A percentile compares a stretch with the other conserved stretches of the same genome.
phyloP scores from a whole-genome alignment of 352 stramenopile species.

The Saprolegnia parasitica region DNA sequence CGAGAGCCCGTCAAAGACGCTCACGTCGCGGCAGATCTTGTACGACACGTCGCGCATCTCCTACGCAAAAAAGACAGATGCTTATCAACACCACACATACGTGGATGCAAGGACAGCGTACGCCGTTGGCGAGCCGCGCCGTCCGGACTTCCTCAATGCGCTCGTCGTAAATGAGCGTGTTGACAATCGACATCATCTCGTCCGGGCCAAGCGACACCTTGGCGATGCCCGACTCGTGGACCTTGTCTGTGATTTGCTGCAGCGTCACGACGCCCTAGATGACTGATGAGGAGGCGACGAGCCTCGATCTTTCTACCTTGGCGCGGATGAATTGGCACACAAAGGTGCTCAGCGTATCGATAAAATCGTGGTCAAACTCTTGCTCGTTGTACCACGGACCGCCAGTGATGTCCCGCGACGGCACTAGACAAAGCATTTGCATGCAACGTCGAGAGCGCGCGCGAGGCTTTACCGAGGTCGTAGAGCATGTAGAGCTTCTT shows the following conservation, averaged over 20 bases:
- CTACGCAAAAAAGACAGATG: conserved; percentile 30
- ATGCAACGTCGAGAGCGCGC: conserved; percentile 16
- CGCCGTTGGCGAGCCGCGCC: conserved; percentile 65
- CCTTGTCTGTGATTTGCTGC: conserved; percentile 85
- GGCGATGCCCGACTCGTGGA: conserved; percentile 84
- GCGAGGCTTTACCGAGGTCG: conserved; percentile 64
- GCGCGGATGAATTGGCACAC: conserved; percentile 89
- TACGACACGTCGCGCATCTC: conserved; percentile 77
- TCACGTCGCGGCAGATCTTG: conserved; percentile 84
- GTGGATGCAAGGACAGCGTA: conserved; percentile 35
- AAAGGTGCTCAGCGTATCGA: conserved; percentile 94
- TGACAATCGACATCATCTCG: conserved; percentile 89
- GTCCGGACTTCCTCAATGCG: conserved; percentile 86
- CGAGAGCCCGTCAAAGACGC: conserved; percentile 84
- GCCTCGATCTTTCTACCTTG: conserved; percentile 33
- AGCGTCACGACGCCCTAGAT: conserved; percentile 72
- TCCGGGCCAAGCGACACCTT: conserved; percentile 88
- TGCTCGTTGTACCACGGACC: conserved; percentile 99
- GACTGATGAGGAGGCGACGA: neutral
- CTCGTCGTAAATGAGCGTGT: conserved; percentile 90
- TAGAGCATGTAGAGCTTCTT: conserved; percentile 99
- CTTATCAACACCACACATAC: conserved; percentile 3
- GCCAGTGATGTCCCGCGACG: conserved; percentile 97
- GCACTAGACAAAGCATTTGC: conserved; percentile 71
- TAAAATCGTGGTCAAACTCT: conserved; percentile 99